Base-by-base conservation (phyloP, 257 asterid genomes). In the Nicotiana undulata region DNA sequence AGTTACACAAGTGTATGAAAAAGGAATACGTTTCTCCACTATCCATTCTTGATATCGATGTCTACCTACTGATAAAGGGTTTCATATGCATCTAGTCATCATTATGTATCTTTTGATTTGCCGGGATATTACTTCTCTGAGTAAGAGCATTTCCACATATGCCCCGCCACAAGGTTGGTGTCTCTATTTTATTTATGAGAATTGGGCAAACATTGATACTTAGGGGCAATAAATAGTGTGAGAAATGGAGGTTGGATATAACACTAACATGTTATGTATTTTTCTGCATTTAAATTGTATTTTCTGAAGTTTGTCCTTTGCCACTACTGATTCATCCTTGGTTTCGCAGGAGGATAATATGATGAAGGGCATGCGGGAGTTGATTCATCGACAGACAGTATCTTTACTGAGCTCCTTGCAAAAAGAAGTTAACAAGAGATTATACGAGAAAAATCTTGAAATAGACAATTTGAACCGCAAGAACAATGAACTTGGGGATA, bases 401-500 rank as follows among this genome's bases (percentile, higher is more conserved):
- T 91, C 94, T 61, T 40, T 91, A 7, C 31, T 91, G 49, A 86
- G 75, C 31, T 82, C 90, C 72, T 75, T 90, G 15, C 93, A 89
- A 56, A 90, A 89, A 80, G 92, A 87, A 12, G 83, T 86, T 61
- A 77, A 63, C 86, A 65, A 70, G 75, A 92, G 85, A 64, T 18
- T 92, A 65, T 88, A 85, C 7, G 96, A 92, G 84, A 92, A 90
- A 78, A 92, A 90, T 31, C 65, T 88, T 13, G 93, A 92, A 82
- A 84, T 92, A 4, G 93, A 88, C 83, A 91, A 26, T 26, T 74
- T 92, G 85, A 88, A 88, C 86, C 82, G 86, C 46, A 92, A 88
- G 89, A 92, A 90, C 90, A 88, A 81, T 82, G 96, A 92, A 82
- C 88, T 92, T 13, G 88, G 83, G 6, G 94, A 92, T 13, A 81